Conservation (phyloP, 1,139 yeast species). For the Pichia sp. region DNA sequence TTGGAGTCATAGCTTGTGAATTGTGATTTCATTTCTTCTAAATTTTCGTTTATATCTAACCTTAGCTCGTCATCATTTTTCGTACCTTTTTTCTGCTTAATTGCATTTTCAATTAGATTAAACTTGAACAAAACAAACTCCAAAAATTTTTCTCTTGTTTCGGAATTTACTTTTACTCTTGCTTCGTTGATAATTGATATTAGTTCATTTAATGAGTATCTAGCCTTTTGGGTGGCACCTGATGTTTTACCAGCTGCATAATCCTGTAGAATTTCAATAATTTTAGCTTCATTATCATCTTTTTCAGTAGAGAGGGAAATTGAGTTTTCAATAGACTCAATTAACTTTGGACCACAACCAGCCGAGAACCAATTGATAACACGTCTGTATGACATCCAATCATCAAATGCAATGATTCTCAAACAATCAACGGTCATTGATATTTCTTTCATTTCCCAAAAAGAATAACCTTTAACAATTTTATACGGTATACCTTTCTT, state of each 20-base stretch:
- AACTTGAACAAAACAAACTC: not conserved
- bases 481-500: slow-evolving; percentile 53
- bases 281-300: slow-evolving; percentile 11
- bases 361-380: slow-evolving; percentile 55
- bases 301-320: not conserved
- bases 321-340: slow-evolving; percentile 35
- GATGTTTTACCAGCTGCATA: slow-evolving; percentile 12
- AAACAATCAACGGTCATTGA: slow-evolving; percentile 56
- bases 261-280: slow-evolving; percentile 10
- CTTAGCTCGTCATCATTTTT: slow-evolving; percentile 20
- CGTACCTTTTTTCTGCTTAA: slow-evolving; percentile 20
- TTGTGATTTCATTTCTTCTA: slow-evolving; percentile 24
- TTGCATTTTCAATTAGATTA: slow-evolving; percentile 14
- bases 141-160: not conserved
- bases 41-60: slow-evolving; percentile 24
- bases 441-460: slow-evolving; percentile 76
- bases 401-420: slow-evolving; percentile 54
- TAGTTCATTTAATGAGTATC: slow-evolving; percentile 27
- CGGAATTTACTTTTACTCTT: not conserved
- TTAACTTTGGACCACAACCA: slow-evolving; percentile 62
- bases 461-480: slow-evolving; percentile 65
- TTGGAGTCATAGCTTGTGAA: slow-evolving; percentile 22
- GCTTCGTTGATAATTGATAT: slow-evolving; percentile 28
- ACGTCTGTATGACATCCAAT: slow-evolving; percentile 52
- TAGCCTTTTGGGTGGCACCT: slow-evolving; percentile 17